Evolutionary conservation across 768 basidiomycete species (phyloP).

Genomic region (Lyophyllum atratum): DNA sequence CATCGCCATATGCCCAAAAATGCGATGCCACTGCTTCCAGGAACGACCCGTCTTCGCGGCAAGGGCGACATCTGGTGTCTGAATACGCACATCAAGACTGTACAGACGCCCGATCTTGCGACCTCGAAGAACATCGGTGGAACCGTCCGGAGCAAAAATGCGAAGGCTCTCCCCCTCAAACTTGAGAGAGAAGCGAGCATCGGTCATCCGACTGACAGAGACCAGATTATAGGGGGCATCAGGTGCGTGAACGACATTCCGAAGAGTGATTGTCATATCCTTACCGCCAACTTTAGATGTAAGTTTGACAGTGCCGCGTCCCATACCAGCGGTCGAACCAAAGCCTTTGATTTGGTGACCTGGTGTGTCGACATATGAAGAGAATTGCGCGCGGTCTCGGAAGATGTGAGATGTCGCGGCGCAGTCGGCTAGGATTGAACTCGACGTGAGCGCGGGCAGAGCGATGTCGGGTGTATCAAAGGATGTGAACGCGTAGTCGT

Average conservation of each 20-base stretch:
- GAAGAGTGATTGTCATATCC: too few relatives aligned
- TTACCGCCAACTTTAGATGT: neutral
- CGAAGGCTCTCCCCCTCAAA: neutral
- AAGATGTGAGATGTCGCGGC: conserved; percentile 4
- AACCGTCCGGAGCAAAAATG: too few relatives aligned
- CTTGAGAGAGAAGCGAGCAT: conserved; percentile 3
- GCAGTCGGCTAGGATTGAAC: conserved; percentile 6
- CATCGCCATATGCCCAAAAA: conserved; percentile 27
- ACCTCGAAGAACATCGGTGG: neutral
- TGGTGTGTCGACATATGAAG: conserved; percentile 1
- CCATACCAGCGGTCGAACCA: neutral
- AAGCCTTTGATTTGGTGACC: conserved; percentile 7
- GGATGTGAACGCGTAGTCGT: conserved; percentile 4
- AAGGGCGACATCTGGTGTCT: conserved; percentile 3
- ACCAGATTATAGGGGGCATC: too few relatives aligned
- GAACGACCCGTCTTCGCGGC: conserved; percentile 12
- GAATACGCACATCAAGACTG: conserved; percentile 11
- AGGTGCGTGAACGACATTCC: too few relatives aligned
- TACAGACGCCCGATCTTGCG: conserved; percentile 18
- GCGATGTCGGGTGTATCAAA: neutral
- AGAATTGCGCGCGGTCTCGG: neutral
- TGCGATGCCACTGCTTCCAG: conserved; percentile 31
- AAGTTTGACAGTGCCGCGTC: neutral
- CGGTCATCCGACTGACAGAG: conserved; percentile 20
- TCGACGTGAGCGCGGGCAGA: neutral